Conservation (phyloP, 192 early-diverging fungal genomes). For the Podila epicladia region DNA sequence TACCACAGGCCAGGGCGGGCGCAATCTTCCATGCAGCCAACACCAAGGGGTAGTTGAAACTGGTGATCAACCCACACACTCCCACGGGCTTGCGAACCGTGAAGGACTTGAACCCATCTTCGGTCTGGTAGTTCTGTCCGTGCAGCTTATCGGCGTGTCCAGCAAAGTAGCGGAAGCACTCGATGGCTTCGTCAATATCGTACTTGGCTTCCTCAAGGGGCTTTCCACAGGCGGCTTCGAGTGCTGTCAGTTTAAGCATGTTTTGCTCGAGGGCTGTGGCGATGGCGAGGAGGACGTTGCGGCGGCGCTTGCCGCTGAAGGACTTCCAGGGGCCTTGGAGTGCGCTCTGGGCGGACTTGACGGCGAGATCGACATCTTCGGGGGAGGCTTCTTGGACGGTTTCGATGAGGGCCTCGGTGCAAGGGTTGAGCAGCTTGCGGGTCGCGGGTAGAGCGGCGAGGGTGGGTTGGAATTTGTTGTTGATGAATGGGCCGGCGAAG, state of each 20-base stretch:
- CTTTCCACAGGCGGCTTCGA: slow-evolving; percentile 88
- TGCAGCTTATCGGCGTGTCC: slow-evolving; percentile 70
- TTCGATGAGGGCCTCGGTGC: slow-evolving; percentile 67
- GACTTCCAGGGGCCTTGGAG: slow-evolving; percentile 64
- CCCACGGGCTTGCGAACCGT: slow-evolving; percentile 73
- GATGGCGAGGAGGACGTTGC: slow-evolving; percentile 65
- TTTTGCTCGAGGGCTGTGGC: slow-evolving; percentile 63
- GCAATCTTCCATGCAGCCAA: slow-evolving; percentile 87
- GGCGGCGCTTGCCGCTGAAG: slow-evolving; percentile 56
- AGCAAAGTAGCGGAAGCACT: slow-evolving; percentile 83
- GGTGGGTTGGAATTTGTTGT: slow-evolving; percentile 71
- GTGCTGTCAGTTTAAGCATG: slow-evolving; percentile 56
- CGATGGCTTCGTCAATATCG: slow-evolving; percentile 70
- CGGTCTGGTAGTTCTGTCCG: slow-evolving; percentile 60
- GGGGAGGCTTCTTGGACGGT: slow-evolving; percentile 66
- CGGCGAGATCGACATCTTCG: slow-evolving; percentile 74
- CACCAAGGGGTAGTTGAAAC: slow-evolving; percentile 79
- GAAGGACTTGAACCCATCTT: slow-evolving; percentile 60
- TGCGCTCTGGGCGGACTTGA: slow-evolving; percentile 67
- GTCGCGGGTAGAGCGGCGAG: slow-evolving; percentile 51
- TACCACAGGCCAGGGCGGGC: slow-evolving; percentile 81
- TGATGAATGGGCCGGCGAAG: slow-evolving; percentile 74
- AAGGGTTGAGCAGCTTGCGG: slow-evolving; percentile 73
- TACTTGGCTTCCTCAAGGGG: slow-evolving; percentile 66
- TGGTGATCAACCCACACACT: slow-evolving; percentile 81